Conservation (phyloP, 73 alveolate genomes). For the Paramecium bursaria region DNA sequence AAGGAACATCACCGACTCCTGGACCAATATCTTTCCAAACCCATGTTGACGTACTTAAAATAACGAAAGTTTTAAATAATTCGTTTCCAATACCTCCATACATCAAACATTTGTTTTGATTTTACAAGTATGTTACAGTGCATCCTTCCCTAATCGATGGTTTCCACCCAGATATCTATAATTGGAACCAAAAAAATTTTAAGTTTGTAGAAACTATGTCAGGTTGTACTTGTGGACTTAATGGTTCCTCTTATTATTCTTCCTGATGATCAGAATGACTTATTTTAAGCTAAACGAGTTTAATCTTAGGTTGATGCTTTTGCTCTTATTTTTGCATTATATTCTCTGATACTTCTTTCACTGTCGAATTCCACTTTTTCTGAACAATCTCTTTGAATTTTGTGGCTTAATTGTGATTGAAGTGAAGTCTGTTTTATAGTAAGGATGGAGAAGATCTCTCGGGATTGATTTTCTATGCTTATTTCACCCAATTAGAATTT, state of each 20-base stretch:
- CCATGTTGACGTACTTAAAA: constrained; percentile 57
- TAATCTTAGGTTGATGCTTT: constrained; percentile 17
- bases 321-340: constrained; percentile 32
- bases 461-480: constrained; percentile 12
- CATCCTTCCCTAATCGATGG: constrained; percentile 68
- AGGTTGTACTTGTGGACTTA: not conserved
- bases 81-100: constrained; percentile 71
- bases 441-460: not conserved
- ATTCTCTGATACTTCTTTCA: constrained; percentile 37
- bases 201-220: constrained; percentile 53
- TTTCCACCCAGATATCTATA: constrained; percentile 63
- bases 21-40: constrained; percentile 58
- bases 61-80: constrained; percentile 59
- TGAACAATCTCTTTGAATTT: constrained; percentile 37
- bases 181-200: constrained; percentile 67
- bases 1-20: constrained; percentile 58
- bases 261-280: constrained; percentile 36
- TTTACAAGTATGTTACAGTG: constrained; percentile 56
- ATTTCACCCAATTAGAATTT: constrained; percentile 54
- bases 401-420: constrained; percentile 43
- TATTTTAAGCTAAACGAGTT: constrained; percentile 19
- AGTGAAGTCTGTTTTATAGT: constrained; percentile 33
- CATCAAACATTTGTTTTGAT: constrained; percentile 46
- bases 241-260: not conserved
- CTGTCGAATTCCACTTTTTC: constrained; percentile 49